Base-by-base conservation (phyloP, 345 rosid species). In the Turritis glabra region DNA sequence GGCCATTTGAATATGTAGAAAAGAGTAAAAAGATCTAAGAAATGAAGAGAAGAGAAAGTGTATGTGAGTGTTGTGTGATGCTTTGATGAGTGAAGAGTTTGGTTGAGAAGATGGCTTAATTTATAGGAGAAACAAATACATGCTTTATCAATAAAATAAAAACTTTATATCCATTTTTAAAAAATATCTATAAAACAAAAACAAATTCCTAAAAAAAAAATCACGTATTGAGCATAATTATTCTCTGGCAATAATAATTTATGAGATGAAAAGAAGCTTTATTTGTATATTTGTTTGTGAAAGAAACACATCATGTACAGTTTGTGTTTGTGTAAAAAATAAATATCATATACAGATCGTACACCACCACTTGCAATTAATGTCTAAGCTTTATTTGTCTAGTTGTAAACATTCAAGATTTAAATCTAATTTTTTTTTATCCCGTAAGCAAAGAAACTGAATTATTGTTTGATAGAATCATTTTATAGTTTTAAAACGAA, bases 1-100 rank as follows among this genome's bases (percentile, higher is more conserved):
- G 69, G 81, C 73, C 81, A 77, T 77, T 77, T 77, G 63, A 64
- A 57, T 71, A 61, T 48, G 62, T 56, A 7, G 67, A 69, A 32
- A 37, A 56, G 54, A 35, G 13, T 32, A n/a, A 55, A 55, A 30
- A 52, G 2, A 69, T 18, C 64, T 41, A 35, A 69, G 48, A 43
- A 69, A 7, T 32, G 27, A 43, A 33, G 58, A 71, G 64, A 65
- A 57, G 67, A 44, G 59, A 35, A 14, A 47, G 29, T 35, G 38
- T 56, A 33, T 75, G 26, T 75, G 32, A 35, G 25, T 61, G 64
- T 53, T 61, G 33, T 40, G 50, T 61, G 51, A 69, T 76, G 75
- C 54, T 46, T 76, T 69, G 75, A 51, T 72, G 77, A 50, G 72
- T 77, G 80, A 77, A 22, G 77, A 66, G 64, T 57, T 59, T 40